phyloP scores from a whole-genome alignment of 495 filamentous ascomycete genomes.

The Trichocladium antarcticum region DNA sequence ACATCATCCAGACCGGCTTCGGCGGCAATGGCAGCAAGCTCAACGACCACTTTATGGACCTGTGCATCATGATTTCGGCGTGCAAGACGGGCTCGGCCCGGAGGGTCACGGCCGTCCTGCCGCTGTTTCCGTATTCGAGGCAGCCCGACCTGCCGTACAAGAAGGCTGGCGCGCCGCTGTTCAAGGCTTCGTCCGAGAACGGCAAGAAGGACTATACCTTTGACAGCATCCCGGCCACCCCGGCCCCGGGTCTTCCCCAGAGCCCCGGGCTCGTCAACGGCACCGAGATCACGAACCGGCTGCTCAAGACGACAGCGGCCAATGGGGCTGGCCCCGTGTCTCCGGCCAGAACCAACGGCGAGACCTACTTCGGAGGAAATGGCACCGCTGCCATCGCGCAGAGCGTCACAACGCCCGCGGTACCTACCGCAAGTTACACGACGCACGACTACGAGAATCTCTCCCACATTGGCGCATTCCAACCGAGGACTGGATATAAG shows the following conservation, averaged over 20 bases:
- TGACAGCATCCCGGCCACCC: constrained; percentile 82
- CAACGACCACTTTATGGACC: constrained; percentile 91
- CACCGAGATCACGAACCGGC: constrained; percentile 55
- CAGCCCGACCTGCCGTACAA: constrained; percentile 95
- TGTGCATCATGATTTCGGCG: constrained; percentile 92
- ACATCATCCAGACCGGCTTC: constrained; percentile 71
- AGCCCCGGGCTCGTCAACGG: constrained; percentile 53
- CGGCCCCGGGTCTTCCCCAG: constrained; percentile 54
- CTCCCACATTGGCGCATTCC: constrained; percentile 49
- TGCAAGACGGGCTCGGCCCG: constrained; percentile 93
- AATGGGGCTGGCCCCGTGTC: constrained; percentile 15
- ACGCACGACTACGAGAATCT: constrained; percentile 49
- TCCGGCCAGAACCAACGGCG: constrained; percentile 15
- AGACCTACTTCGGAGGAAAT: constrained; percentile 17
- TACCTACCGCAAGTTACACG: constrained; percentile 37
- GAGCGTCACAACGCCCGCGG: constrained; percentile 24
- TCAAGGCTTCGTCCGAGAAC: constrained; percentile 49
- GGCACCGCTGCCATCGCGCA: constrained; percentile 8
- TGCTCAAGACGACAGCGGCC: constrained; percentile 37
- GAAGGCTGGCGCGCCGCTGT: constrained; percentile 81
- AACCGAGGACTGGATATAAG: constrained; percentile 84
- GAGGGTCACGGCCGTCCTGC: constrained; percentile 85
- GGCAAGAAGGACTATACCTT: constrained; percentile 70
- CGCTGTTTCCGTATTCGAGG: constrained; percentile 89
- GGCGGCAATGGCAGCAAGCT: constrained; percentile 45